Conservation (phyloP, 139 green algal species). For the Mesostigma viride region DNA sequence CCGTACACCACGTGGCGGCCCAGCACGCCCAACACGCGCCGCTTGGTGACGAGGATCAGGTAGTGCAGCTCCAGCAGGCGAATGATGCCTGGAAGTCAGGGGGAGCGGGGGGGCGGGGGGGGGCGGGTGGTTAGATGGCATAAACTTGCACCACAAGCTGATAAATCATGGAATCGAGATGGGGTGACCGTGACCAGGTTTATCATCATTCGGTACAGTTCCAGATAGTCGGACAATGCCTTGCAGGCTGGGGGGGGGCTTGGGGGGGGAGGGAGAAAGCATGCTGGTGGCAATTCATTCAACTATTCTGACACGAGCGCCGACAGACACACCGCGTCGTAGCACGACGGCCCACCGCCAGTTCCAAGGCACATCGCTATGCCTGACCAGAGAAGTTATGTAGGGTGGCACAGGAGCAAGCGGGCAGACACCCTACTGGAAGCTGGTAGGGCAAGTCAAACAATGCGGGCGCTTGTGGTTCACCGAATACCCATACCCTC, state of each 20-base stretch:
- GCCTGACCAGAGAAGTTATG: too few species aligned
- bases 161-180: not conserved
- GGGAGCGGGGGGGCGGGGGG: not conserved
- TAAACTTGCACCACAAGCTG: not conserved
- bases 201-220: not conserved
- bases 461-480: too few species aligned
- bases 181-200: not conserved
- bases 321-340: not conserved
- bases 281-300: too few species aligned
- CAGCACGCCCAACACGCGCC: constrained; percentile 53
- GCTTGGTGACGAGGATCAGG: constrained; percentile 71
- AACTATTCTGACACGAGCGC: too few species aligned
- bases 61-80: constrained; percentile 73
- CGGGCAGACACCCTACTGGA: too few species aligned
- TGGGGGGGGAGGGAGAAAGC: too few species aligned
- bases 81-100: constrained; percentile 37
- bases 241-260: too few species aligned
- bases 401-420: too few species aligned
- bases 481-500: too few species aligned
- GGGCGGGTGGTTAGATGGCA: not conserved
- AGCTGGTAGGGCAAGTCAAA: too few species aligned
- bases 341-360: not conserved
- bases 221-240: not conserved
- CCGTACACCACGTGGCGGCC: constrained; percentile 73
- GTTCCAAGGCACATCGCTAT: too few species aligned